Evolutionary conservation across 352 stramenopile genomes (phyloP).

Genomic region (Globisporangium perplexum): DNA sequence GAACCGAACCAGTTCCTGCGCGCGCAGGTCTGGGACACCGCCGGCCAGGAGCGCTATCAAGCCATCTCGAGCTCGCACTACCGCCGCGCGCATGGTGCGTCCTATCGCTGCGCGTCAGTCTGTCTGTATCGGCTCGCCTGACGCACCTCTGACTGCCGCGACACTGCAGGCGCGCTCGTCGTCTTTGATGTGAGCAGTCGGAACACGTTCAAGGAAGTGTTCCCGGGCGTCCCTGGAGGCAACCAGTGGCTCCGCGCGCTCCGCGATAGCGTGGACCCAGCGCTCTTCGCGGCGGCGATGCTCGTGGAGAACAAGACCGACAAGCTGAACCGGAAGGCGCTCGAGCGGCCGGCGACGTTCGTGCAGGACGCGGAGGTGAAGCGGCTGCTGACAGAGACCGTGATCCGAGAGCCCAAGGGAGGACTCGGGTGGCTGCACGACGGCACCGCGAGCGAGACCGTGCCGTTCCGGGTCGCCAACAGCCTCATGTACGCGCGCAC

Average conservation of each 20-base stretch:
- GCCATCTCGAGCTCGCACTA: slow-evolving; percentile 74
- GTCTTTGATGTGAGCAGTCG: slow-evolving; percentile 64
- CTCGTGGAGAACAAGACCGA: slow-evolving; percentile 77
- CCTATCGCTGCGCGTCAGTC: neutral
- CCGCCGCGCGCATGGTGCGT: slow-evolving; percentile 44
- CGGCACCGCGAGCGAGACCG: slow-evolving; percentile 26
- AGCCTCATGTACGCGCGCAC: slow-evolving; percentile 63
- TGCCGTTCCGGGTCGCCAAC: slow-evolving; percentile 53
- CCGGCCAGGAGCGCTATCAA: slow-evolving; percentile 63
- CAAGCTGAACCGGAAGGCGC: slow-evolving; percentile 28
- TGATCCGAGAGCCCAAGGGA: slow-evolving; percentile 44
- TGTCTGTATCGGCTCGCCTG: neutral
- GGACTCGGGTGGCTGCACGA: slow-evolving; percentile 55
- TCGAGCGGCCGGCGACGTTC: slow-evolving; percentile 30
- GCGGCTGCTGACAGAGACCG: slow-evolving; percentile 31
- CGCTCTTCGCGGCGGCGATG: slow-evolving; percentile 49
- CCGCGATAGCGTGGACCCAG: slow-evolving; percentile 54
- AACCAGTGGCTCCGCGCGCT: slow-evolving; percentile 60
- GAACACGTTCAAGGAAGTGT: slow-evolving; percentile 65
- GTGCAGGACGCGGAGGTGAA: slow-evolving; percentile 47
- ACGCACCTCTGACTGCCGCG: neutral
- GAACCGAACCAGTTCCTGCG: slow-evolving; percentile 58
- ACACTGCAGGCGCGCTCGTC: slow-evolving; percentile 43
- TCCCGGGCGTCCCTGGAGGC: slow-evolving; percentile 30
- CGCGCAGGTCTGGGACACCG: slow-evolving; percentile 69